Conservation (phyloP, 108 stramenopile genomes). For the Fistulifera pelliculosa region DNA sequence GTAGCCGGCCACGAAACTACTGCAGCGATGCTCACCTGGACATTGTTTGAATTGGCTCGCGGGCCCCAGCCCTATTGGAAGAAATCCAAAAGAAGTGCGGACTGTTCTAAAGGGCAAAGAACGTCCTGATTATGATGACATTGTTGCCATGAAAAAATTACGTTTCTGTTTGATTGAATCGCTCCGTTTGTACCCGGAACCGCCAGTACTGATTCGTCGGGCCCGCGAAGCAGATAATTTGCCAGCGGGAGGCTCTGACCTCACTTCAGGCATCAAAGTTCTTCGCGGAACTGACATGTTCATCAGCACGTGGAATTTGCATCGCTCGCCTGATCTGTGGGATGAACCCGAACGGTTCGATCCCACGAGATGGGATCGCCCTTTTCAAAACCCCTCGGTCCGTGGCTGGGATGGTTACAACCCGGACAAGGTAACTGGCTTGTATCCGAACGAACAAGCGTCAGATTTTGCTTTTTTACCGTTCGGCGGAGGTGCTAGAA, state of each 20-base stretch:
- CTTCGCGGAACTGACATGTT: slow-evolving; percentile 89
- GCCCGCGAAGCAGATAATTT: slow-evolving; percentile 73
- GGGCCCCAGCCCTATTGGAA: slow-evolving; percentile 60
- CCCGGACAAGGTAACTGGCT: slow-evolving; percentile 59
- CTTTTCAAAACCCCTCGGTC: slow-evolving; percentile 59
- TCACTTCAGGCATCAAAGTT: slow-evolving; percentile 61
- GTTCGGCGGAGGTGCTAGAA: slow-evolving; percentile 82
- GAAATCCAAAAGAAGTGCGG: slow-evolving; percentile 78
- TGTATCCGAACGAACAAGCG: slow-evolving; percentile 81
- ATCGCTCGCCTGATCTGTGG: slow-evolving; percentile 79
- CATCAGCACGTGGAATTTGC: slow-evolving; percentile 86
- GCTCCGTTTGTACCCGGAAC: slow-evolving; percentile 82
- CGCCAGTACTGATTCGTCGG: slow-evolving; percentile 81
- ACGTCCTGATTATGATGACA: slow-evolving; percentile 78
- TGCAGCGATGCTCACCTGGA: slow-evolving; percentile 87
- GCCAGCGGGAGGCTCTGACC: slow-evolving; percentile 61
- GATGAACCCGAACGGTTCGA: slow-evolving; percentile 78
- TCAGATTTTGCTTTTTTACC: slow-evolving; percentile 85
- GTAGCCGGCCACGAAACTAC: slow-evolving; percentile 68
- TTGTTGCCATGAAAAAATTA: slow-evolving; percentile 70
- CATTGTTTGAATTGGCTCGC: slow-evolving; percentile 62
- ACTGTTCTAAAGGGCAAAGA: slow-evolving; percentile 68
- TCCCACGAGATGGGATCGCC: slow-evolving; percentile 81
- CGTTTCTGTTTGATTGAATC: slow-evolving; percentile 74
- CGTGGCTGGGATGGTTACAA: slow-evolving; percentile 78